Evolutionary conservation across 768 basidiomycete genomes (phyloP), one percentile per base, ranked within the genome.

Genomic region (Mrakia frigida): DNA sequence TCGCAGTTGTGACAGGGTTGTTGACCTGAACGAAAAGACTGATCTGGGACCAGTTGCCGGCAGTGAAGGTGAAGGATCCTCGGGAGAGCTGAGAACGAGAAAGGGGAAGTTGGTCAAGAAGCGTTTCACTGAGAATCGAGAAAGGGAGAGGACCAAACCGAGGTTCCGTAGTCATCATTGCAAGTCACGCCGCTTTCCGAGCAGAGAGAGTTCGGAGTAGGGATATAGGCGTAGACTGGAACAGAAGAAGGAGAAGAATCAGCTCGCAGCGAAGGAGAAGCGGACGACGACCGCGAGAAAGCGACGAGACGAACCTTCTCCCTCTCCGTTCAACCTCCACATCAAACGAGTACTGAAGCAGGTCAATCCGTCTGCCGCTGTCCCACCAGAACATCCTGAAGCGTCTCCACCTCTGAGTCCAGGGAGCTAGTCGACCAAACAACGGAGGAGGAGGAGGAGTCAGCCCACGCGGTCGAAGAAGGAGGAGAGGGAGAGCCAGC

Each of bases 1-100:
- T 93, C n/a, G 90, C 89, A 25, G 86, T 83, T 74, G 87, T 85
- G 13, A 86, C 85, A 0, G 90, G 90, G 69, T 88, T 85, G 81
- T 94, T 96, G 76, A 94, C 82, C 73, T 89, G 88, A n/a, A 93
- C 90, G 18, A 92, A 84, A 70, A 94, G 82, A n/a, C 90, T 87
- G 46, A 94, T 82, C 23, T 86, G 86, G 77, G 88, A 89, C 92
- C 91, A 92, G 79, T 88, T 90, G 33, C 60, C 73, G n/a, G 56
- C 14, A 0, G 31, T 11, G 52, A 78, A 52, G 9, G 68, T 31
- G 73, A 78, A 74, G 43, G 77, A 74, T 31, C 76, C 76, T 21
- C 77, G 73, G 39, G 53, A 46, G 77, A 78, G 77, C 71, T 72
- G 70, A 46, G 21, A 18, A 43, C 5, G 39, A 46, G 5, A 10